Conservation (phyloP, 1,284 basidiomycete species). For the Coniferiporia weirii region DNA sequence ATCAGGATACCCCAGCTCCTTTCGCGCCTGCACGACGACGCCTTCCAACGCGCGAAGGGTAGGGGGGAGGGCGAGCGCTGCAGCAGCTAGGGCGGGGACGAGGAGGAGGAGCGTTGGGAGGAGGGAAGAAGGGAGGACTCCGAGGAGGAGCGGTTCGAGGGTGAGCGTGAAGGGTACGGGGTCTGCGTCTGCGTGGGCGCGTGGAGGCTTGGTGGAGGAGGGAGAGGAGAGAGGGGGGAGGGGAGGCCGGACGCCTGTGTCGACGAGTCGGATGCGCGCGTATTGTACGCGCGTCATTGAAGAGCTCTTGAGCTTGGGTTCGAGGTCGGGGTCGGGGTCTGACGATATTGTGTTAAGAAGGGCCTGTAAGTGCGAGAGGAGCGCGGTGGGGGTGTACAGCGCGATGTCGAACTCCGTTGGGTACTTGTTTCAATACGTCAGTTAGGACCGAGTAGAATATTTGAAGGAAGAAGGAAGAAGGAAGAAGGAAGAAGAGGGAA, state of each 20-base stretch:
- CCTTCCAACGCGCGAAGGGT: conserved; percentile 30
- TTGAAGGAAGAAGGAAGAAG: background rate
- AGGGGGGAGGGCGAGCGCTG: conserved; percentile 27
- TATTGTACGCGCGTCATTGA: conserved; percentile 39
- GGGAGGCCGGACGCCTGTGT: conserved; percentile 47
- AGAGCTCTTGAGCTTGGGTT: background rate
- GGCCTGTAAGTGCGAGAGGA: conserved; percentile 9
- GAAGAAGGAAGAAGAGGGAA: background rate
- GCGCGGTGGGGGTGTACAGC: conserved; percentile 22
- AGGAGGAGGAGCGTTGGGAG: conserved; percentile 39
- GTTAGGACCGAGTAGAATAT: too few relatives aligned
- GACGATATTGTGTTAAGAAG: conserved; percentile 13
- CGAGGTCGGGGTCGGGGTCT: conserved; percentile 15
- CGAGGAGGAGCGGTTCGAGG: conserved; percentile 54
- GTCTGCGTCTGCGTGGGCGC: background rate
- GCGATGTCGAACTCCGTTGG: conserved; percentile 27
- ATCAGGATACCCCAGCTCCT: conserved; percentile 23
- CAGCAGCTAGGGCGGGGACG: conserved; percentile 29
- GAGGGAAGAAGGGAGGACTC: conserved; percentile 52
- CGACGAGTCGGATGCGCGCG: conserved; percentile 48
- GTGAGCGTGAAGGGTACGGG: conserved; percentile 45
- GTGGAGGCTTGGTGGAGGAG: background rate
- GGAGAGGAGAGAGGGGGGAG: conserved; percentile 10
- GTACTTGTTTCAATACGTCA: too few relatives aligned
- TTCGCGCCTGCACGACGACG: conserved; percentile 31